These are phyloP conservation scores for Selaginella tamariscina DNA, from an alignment of 75 land plant genomes.

Conservation along the genomic window DNA sequence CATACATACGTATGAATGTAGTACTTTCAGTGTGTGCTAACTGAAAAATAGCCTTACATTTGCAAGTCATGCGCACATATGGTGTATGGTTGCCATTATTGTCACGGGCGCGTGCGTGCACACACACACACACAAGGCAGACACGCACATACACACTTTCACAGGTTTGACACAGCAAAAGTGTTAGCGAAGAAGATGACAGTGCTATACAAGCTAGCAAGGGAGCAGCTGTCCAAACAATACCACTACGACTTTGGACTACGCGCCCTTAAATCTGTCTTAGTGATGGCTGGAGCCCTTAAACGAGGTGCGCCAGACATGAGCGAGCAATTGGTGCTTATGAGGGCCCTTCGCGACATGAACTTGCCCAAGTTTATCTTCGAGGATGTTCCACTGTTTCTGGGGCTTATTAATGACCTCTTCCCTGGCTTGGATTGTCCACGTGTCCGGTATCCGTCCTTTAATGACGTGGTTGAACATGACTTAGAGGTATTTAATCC, in stretches of 20 bases:
- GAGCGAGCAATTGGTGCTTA: constrained; percentile 31
- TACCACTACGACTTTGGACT: constrained; percentile 34
- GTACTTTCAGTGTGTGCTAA: no score
- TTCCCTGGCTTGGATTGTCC: constrained; percentile 35
- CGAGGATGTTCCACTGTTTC: constrained; percentile 29
- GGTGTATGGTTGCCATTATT: no score
- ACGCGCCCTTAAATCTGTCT: constrained; percentile 28
- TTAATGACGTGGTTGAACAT: constrained; percentile 25
- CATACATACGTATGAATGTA: no score
- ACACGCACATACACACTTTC: no score
- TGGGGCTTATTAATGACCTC: constrained; percentile 28
- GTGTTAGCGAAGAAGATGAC: constrained; percentile 31
- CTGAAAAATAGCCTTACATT: no score
- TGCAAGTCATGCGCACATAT: no score
- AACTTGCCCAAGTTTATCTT: constrained; percentile 30
- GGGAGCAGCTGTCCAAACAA: constrained; percentile 33
- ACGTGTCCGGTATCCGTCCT: constrained; percentile 25
- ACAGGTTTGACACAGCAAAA: constrained; percentile 32
- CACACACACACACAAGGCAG: no score
- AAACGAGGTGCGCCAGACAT: constrained; percentile 31
- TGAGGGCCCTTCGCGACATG: constrained; percentile 34
- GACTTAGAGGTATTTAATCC: constrained; percentile 20
- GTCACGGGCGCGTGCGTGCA: no score
- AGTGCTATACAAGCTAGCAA: constrained; percentile 25
- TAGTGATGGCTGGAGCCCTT: constrained; percentile 32